Base-by-base conservation (phyloP, 345 rosid genomes). In the Garcia nutans region DNA sequence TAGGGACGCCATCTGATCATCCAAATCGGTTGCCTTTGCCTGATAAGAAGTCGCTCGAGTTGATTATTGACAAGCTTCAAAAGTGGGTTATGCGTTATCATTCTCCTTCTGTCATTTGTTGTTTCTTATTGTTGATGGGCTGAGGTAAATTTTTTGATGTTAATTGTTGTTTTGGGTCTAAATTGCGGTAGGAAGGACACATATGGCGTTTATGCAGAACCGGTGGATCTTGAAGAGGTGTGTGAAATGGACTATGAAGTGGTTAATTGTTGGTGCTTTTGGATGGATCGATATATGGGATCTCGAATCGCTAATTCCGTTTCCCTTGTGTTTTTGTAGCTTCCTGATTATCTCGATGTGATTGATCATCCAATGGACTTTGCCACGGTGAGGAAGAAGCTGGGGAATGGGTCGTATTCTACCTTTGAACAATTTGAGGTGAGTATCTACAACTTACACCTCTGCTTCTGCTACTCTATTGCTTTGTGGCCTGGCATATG, bases 191-290 rank as follows among this genome's bases (percentile, higher is more conserved):
- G 99, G 97, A 95, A 93, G 84, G 99, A 95, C 82, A 88, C 84
- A 0, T 95, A 93, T 75, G 99, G 99, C 44, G 99, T 95, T 17
- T 95, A 90, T 83, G 90, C 97, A 0, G 99, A 95, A 74, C 97
- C 97, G 0, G 99, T 91, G 84, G 97, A 95, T 86, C 92, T 92
- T 33, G 97, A 93, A 76, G 99, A 93, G 99, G 97, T 92, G 45
- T 42, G 28, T 88, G 70, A 52, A 70, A 37, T 72, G 79, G 60
- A 28, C 64, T 62, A 10, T 26, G 41, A 23, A 42, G 37, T 65
- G 54, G 58, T 71, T 64, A 56, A 45, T 28, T 26, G 22, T 22
- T 72, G 68, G 59, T 56, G 22, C 13, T 65, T 57, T 13, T 41
- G n/a, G 63, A n/a, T 31, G 52, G 24, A 42, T 41, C 26, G 7